These are phyloP conservation scores for Styphnolobium japonicum DNA, from an alignment of 306 rosid genomes.

Conservation along the genomic window DNA sequence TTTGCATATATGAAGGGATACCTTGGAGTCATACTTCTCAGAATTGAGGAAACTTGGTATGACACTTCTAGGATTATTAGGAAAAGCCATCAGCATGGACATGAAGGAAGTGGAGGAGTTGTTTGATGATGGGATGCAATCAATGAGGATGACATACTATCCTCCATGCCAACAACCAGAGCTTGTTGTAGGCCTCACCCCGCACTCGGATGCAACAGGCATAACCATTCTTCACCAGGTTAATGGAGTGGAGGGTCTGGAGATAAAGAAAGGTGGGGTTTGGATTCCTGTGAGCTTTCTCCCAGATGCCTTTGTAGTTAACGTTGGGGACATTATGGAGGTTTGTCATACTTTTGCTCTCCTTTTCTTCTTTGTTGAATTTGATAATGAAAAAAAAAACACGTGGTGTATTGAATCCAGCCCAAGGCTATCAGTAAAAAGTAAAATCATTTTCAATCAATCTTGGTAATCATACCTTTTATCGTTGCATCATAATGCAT, in stretches of 20 bases:
- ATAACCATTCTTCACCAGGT: constrained; percentile 69
- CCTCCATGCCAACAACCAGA: constrained; percentile 82
- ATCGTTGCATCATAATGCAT: not conserved
- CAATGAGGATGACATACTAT: constrained; percentile 70
- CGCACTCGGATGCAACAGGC: constrained; percentile 69
- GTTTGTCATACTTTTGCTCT: constrained; percentile 34
- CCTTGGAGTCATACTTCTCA: constrained; percentile 48
- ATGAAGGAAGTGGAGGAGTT: constrained; percentile 40
- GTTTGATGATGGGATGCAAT: constrained; percentile 66
- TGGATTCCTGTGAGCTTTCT: constrained; percentile 66
- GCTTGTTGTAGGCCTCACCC: constrained; percentile 52
- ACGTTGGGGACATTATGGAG: constrained; percentile 81
- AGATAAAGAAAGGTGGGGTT: constrained; percentile 65
- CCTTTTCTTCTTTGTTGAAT: not conserved
- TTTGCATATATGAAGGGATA: constrained; percentile 32
- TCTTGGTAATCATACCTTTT: not conserved
- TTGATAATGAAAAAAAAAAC: not conserved
- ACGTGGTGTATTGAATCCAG: constrained; percentile 32
- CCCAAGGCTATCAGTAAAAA: not conserved
- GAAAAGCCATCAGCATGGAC: constrained; percentile 46
- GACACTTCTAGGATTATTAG: constrained; percentile 44
- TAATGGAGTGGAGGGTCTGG: constrained; percentile 71
- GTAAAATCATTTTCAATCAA: not conserved
- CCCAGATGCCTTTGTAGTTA: constrained; percentile 56
- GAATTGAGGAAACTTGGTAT: constrained; percentile 48